phyloP scores from a whole-genome alignment of 768 basidiomycete genomes.

The Fomitopsis pulvina region DNA sequence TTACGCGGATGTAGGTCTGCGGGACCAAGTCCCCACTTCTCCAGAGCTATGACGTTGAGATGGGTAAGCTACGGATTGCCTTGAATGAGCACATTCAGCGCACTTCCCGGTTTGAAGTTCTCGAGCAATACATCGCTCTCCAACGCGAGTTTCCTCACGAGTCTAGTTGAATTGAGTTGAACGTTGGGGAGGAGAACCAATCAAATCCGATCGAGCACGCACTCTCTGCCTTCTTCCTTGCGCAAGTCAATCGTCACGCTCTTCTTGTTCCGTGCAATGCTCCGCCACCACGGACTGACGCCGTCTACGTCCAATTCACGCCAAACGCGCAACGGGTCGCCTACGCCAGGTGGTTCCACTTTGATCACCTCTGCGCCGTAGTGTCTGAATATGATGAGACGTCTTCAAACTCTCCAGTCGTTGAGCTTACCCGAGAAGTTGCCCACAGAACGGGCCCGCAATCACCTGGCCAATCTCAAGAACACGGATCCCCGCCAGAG shows the following conservation, averaged over 20 bases:
- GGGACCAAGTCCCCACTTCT: constrained; percentile 64
- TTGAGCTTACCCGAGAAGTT: constrained; percentile 56
- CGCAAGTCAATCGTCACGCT: constrained; percentile 63
- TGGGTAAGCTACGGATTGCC: not conserved
- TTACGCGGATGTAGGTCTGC: constrained; percentile 61
- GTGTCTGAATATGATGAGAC: constrained; percentile 34
- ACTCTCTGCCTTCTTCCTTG: constrained; percentile 49
- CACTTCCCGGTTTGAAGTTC: constrained; percentile 73
- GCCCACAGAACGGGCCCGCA: constrained; percentile 68
- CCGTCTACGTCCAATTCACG: constrained; percentile 66
- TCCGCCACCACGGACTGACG: constrained; percentile 69
- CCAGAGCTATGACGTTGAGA: constrained; percentile 43
- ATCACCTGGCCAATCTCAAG: constrained; percentile 67
- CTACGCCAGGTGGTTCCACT: constrained; percentile 54
- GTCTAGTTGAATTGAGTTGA: constrained; percentile 26
- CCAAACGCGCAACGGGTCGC: constrained; percentile 67
- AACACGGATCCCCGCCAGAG: constrained; percentile 56
- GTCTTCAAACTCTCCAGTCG: not conserved
- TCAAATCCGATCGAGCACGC: constrained; percentile 10
- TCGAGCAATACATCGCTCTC: constrained; percentile 64
- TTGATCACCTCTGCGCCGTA: constrained; percentile 73
- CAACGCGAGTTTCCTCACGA: constrained; percentile 54
- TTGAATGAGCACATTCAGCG: not conserved
- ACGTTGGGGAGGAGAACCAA: not conserved
- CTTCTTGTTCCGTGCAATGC: constrained; percentile 68